A percentile compares a stretch with the other conserved stretches of the same genome.
Conservation (phyloP, 352 stramenopile genomes). For the Thalassiosira sp. region DNA sequence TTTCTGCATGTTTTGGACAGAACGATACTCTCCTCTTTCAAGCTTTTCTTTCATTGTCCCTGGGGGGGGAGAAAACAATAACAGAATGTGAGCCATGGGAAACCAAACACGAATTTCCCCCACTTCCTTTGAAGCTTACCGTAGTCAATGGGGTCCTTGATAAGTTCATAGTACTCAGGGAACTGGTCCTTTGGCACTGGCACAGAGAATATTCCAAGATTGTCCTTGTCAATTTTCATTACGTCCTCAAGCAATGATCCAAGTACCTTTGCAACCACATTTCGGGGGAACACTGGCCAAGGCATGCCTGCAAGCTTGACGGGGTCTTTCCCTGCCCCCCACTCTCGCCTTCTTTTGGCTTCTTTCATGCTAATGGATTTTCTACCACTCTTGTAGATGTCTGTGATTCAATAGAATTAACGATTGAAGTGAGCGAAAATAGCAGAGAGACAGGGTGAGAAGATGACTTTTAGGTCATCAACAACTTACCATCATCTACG, state of each 20-base stretch:
- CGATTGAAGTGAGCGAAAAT: background rate
- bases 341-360: conserved; percentile 70
- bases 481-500: conserved; percentile 68
- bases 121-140: conserved; percentile 8
- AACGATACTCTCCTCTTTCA: conserved; percentile 81
- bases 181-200: conserved; percentile 80
- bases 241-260: conserved; percentile 74
- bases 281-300: conserved; percentile 80
- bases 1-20: conserved; percentile 82
- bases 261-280: conserved; percentile 68
- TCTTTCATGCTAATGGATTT: conserved; percentile 78
- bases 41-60: conserved; percentile 82
- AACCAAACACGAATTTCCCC: background rate
- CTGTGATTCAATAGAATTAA: too few relatives aligned
- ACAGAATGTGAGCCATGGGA: background rate
- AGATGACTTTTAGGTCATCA: background rate
- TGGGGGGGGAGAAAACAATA: conserved; percentile 2
- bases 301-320: conserved; percentile 66
- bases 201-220: conserved; percentile 78
- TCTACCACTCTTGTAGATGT: conserved; percentile 47
- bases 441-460: background rate
- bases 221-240: conserved; percentile 73
- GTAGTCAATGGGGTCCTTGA: conserved; percentile 81
- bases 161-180: conserved; percentile 83
- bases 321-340: conserved; percentile 73